Conservation (phyloP, 2,329 filamentous ascomycete species). For the Harringtonia lauricola region DNA sequence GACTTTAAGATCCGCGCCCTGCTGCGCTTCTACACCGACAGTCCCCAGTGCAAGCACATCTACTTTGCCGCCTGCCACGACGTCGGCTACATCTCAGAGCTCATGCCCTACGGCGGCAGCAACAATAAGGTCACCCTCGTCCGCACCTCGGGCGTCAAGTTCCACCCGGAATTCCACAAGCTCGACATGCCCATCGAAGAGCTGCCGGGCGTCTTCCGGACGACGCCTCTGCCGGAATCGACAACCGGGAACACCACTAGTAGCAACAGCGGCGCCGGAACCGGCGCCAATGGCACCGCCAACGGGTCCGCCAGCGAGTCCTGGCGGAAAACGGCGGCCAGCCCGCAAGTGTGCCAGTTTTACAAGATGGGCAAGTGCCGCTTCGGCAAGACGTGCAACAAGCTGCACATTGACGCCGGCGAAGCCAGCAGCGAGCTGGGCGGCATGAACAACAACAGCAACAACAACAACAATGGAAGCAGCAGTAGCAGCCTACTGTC, state of each 20-base stretch:
- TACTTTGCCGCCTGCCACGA: slow-evolving; percentile 54
- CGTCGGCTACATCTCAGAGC: slow-evolving; percentile 42
- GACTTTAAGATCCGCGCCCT: slow-evolving; percentile 46
- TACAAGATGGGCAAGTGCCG: slow-evolving; percentile 18
- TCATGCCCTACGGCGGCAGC: slow-evolving; percentile 39
- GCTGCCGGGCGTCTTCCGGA: slow-evolving; percentile 39
- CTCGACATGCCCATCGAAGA: slow-evolving; percentile 39
- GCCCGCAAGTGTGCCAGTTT: slow-evolving; percentile 14
- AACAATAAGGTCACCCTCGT: slow-evolving; percentile 43
- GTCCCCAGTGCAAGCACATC: slow-evolving; percentile 52
- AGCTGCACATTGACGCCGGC: slow-evolving; percentile 12
- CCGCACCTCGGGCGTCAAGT: slow-evolving; percentile 29
- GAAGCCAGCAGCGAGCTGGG: neutral
- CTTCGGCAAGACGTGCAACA: slow-evolving; percentile 18
- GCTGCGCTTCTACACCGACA: slow-evolving; percentile 40
- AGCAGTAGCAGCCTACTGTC: too few species aligned
- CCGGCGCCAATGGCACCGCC: neutral
- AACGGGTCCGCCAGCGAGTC: too few species aligned
- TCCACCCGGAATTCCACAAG: slow-evolving; percentile 40
- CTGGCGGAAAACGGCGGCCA: too few species aligned
- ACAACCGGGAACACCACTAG: neutral
- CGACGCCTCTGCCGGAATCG: neutral
- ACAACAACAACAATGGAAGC: neutral
- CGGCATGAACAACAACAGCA: neutral
- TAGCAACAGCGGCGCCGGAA: neutral